phyloP scores from a whole-genome alignment of 257 asterid species.

The Rhazya stricta region DNA sequence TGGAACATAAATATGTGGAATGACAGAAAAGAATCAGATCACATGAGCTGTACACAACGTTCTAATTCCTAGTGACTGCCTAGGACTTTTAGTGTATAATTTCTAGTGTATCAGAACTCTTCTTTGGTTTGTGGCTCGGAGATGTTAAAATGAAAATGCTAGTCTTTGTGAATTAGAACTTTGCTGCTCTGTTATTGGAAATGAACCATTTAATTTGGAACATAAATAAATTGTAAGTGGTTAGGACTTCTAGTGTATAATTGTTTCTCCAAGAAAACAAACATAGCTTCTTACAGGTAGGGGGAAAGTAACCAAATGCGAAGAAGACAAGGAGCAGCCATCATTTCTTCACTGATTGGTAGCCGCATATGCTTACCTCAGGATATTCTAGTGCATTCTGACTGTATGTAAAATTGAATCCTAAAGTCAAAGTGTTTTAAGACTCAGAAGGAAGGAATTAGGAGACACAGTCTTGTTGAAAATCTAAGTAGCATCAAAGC shows the following conservation, averaged over 20 bases:
- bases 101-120: no score
- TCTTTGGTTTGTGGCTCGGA: no score
- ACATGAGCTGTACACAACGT: background rate
- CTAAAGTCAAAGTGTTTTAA: no score
- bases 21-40: background rate
- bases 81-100: background rate
- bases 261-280: background rate
- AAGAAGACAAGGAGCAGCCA: background rate
- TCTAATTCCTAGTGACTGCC: background rate
- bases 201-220: no score
- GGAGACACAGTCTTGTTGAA: background rate
- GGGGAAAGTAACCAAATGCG: no score
- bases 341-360: background rate
- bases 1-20: background rate
- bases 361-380: background rate
- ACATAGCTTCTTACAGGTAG: background rate
- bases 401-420: no score
- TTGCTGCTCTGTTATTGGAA: no score
- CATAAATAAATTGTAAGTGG: no score
- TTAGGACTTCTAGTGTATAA: background rate
- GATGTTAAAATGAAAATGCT: no score
- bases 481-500: background rate
- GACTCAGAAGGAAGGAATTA: background rate
- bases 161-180: no score
- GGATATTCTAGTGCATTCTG: no score